Conservation (phyloP, 2,329 filamentous ascomycete genomes). For the Diaporthe sp. region DNA sequence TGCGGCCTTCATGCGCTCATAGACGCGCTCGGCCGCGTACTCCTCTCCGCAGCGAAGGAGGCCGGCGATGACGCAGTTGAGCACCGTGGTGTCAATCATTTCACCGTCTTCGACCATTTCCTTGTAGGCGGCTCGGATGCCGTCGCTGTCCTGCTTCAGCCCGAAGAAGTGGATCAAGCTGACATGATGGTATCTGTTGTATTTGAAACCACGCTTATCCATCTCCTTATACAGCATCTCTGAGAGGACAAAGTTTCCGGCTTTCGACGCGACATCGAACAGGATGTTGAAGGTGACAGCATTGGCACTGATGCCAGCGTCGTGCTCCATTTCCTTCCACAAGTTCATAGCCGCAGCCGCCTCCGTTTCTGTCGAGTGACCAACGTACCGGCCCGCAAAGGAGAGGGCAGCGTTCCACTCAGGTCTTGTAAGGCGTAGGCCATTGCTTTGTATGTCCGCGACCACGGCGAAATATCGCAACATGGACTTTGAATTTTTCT, state of each 20-base stretch:
- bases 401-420: constrained; percentile 91
- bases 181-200: constrained; percentile 85
- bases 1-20: constrained; percentile 83
- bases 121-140: constrained; percentile 82
- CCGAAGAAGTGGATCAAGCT: constrained; percentile 89
- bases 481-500: constrained; percentile 74
- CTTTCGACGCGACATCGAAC: constrained; percentile 89
- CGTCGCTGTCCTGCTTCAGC: constrained; percentile 78
- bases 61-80: constrained; percentile 89
- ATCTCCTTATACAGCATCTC: constrained; percentile 91
- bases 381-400: constrained; percentile 81
- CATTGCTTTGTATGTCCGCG: constrained; percentile 83
- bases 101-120: constrained; percentile 89
- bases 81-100: constrained; percentile 86
- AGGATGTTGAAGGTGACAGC: constrained; percentile 93
- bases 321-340: constrained; percentile 92
- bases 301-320: constrained; percentile 74
- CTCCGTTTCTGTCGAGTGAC: constrained; percentile 69
- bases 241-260: constrained; percentile 85
- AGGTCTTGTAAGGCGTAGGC: constrained; percentile 74
- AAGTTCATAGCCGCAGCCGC: constrained; percentile 79
- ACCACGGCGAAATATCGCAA: constrained; percentile 86
- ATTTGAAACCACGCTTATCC: constrained; percentile 74
- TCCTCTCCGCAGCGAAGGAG: constrained; percentile 84
- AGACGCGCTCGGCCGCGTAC: constrained; percentile 82